These are phyloP conservation scores for Myxozyma kluyveri DNA, from an alignment of 805 yeast genomes.

Conservation along the genomic window DNA sequence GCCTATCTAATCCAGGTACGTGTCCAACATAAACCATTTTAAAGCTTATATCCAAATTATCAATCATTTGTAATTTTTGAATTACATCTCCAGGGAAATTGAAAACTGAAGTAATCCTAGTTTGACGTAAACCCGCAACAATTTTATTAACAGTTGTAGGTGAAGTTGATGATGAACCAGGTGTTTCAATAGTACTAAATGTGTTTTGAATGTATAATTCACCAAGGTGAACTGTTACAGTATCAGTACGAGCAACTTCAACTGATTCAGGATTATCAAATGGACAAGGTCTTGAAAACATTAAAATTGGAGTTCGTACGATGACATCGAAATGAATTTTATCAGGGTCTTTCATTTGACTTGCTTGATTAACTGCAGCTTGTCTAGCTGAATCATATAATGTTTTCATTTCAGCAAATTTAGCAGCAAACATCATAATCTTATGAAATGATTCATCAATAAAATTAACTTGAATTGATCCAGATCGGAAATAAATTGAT, in stretches of 20 bases:
- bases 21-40: constrained; percentile 39
- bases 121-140: constrained; percentile 67
- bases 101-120: constrained; percentile 63
- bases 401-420: constrained; percentile 79
- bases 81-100: constrained; percentile 44
- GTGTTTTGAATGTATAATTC: constrained; percentile 69
- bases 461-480: constrained; percentile 72
- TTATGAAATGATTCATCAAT: constrained; percentile 76
- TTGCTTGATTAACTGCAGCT: constrained; percentile 82
- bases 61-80: constrained; percentile 62
- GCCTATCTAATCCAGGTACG: constrained; percentile 25
- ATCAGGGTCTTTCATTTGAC: constrained; percentile 54
- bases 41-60: constrained; percentile 55
- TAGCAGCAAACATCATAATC: constrained; percentile 63
- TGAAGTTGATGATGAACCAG: constrained; percentile 29
- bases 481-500: constrained; percentile 61
- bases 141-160: constrained; percentile 57
- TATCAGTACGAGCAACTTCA: constrained; percentile 46
- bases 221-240: constrained; percentile 72
- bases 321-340: constrained; percentile 68
- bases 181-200: constrained; percentile 43
- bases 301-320: constrained; percentile 76
- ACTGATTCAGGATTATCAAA: constrained; percentile 40
- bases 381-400: constrained; percentile 87
- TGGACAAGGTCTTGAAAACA: constrained; percentile 60